Base-by-base conservation (phyloP, 2,329 filamentous ascomycete species). In the Xylariomycetidae sp. region DNA sequence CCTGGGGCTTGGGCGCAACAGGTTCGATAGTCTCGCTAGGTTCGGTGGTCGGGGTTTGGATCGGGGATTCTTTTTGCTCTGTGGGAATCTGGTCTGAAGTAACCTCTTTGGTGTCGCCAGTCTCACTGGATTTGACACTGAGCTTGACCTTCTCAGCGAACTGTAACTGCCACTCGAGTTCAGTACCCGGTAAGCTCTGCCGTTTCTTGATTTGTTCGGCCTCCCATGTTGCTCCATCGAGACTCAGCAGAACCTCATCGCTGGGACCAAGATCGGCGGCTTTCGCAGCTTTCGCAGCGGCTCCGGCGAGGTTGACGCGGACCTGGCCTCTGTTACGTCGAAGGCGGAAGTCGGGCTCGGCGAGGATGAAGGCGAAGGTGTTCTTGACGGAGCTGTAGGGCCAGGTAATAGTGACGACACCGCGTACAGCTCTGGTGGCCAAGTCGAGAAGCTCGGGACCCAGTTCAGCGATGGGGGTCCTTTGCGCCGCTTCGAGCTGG, bases 341-440 rank as follows among this genome's bases (percentile, higher is more conserved):
- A 31, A 90, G 69, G 29, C 85, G 82, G 51, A 89, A 84, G 56
- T 95, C 87, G 28, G 80, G 79, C 50, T 95, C 89, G 28, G 85
- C 85, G 20, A 96, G 73, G 14, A 93, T 73, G 31, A 95, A 79
- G 17, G 86, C 82, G 46, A 88, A 73, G 24, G 79, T 79, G 33
- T 74, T 75, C 19, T 74, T 82, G 17, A 86, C 77, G 15, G 82
- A 83, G 44, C 85, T 95, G 59, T 86, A 95, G 0, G 90, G 90
- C 89, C 90, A 96, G 37, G 86, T 79, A 22, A 96, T 76, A 7
- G 87, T 90, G 15, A 95, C 76, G 12, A 84, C 68, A 24, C 85
- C 88, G 37, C 76, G 72, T 19, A 95, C 60, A 10, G 65, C 62
- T 39, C 63, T 63, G 5, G 60, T 55, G 3, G 51, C 37, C 16